These are phyloP conservation scores for Sporobolomyces roseus DNA, from an alignment of 768 basidiomycete genomes.

Conservation along the genomic window DNA sequence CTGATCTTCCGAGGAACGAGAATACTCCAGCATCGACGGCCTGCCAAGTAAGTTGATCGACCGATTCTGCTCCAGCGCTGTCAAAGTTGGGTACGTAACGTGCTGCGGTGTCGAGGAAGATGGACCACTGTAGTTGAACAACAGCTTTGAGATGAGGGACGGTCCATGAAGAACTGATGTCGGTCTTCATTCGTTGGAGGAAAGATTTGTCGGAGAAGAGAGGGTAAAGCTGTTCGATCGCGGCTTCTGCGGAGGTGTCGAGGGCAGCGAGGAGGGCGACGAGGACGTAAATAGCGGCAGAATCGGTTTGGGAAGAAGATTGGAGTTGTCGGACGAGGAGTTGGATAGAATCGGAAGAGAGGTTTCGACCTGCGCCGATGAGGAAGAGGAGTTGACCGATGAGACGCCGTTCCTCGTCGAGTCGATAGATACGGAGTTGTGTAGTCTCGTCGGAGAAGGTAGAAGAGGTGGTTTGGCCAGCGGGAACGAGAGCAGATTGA, in stretches of 20 bases:
- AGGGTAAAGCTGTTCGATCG: conserved; percentile 46
- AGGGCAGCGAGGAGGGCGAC: conserved; percentile 63
- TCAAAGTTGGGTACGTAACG: conserved; percentile 63
- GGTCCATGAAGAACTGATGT: conserved; percentile 41
- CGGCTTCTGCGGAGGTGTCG: conserved; percentile 53
- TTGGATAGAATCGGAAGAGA: conserved; percentile 33
- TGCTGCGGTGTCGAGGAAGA: conserved; percentile 73
- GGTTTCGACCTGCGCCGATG: conserved; percentile 32
- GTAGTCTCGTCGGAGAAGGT: conserved; percentile 39
- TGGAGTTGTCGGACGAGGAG: conserved; percentile 36
- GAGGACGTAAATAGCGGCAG: conserved; percentile 64
- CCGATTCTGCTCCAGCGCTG: conserved; percentile 62
- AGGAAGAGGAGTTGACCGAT: conserved; percentile 42
- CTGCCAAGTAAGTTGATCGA: conserved; percentile 75
- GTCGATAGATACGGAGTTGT: conserved; percentile 16
- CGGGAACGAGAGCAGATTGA: conserved; percentile 22
- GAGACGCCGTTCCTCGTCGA: conserved; percentile 38
- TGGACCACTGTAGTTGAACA: conserved; percentile 78
- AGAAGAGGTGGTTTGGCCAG: conserved; percentile 18
- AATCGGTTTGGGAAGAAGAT: conserved; percentile 56
- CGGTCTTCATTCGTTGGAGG: conserved; percentile 24
- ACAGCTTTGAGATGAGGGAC: conserved; percentile 63
- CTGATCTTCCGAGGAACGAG: conserved; percentile 61
- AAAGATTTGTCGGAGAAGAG: conserved; percentile 33
- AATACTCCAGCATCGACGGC: conserved; percentile 81